Evolutionary conservation across 805 yeast species (phyloP), one percentile per base, ranked within the genome.

Genomic region (Middelhovenomyces tepae): DNA sequence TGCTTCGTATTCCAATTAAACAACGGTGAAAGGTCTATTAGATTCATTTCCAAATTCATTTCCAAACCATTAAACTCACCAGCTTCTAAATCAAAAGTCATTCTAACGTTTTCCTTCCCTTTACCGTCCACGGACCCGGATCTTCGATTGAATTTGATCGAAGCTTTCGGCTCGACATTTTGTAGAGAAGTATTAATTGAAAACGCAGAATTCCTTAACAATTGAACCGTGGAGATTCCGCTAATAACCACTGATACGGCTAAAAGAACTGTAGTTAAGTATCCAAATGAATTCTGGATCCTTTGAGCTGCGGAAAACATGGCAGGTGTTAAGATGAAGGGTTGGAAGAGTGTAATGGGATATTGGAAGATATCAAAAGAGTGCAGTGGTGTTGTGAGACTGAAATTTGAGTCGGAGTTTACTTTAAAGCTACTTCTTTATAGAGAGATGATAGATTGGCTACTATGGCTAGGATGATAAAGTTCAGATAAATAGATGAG

Each of bases 1-100:
- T 89, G 97, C 53, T 89, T 89, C 8, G 98, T 91, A 59, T 89
- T 91, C 95, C 96, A 89, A 57, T 81, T 86, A 69, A 87, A 87
- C 33, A 91, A 65, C 2, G 84, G 77, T 1, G 82, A 53, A 40
- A 89, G 64, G 56, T 89, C 95, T 1, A 72, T 10, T 11, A 6
- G 7, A 16, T 3, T 8, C 4, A 3, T 9, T 15, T 9, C 2
- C 16, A 3, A 11, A 7, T 19, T 14, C 17, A 7, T 9, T 17
- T 67, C 7, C 7, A 11, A 11, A 6, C 3, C 24, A 17, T 14
- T 11, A 10, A 15, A 26, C 29, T 15, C 35, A 48, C 51, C 53
- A 5, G 59, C 54, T 11, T 73, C 73, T 29, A 91, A 60, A 53
- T 84, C 94, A 49, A 91, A 86, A 8, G 60, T 59, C 24, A 86